phyloP scores from a whole-genome alignment of 495 filamentous ascomycete species.

The Beverwykella pulmonaria region DNA sequence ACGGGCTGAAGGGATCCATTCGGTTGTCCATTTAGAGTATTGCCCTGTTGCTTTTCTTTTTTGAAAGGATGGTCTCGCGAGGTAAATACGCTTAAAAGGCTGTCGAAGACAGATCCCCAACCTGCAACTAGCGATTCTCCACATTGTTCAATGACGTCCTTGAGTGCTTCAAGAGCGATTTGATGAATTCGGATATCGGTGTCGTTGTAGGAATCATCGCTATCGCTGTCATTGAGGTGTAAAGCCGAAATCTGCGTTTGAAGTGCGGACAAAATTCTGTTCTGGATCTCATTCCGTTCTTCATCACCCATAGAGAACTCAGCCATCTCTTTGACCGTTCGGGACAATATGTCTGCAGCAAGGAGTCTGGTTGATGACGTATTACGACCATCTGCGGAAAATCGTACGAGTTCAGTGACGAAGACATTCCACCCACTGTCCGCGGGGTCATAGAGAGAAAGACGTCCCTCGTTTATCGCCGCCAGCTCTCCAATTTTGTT shows the following conservation, averaged over 20 bases:
- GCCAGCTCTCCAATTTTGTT: slow-evolving; percentile 79
- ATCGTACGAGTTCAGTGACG: slow-evolving; percentile 66
- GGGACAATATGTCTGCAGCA: slow-evolving; percentile 73
- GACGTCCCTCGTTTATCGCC: slow-evolving; percentile 73
- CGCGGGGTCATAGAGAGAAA: slow-evolving; percentile 65
- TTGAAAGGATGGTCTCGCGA: neutral
- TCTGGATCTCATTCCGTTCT: slow-evolving; percentile 59
- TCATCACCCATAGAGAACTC: slow-evolving; percentile 44
- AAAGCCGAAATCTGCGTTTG: slow-evolving; percentile 56
- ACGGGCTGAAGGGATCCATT: neutral
- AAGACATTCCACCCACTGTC: slow-evolving; percentile 75
- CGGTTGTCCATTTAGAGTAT: neutral
- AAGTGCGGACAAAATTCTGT: slow-evolving; percentile 70
- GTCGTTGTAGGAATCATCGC: slow-evolving; percentile 56
- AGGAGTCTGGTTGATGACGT: slow-evolving; percentile 66
- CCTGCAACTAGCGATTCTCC: slow-evolving; percentile 79
- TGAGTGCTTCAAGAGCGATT: slow-evolving; percentile 77
- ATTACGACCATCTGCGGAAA: slow-evolving; percentile 58
- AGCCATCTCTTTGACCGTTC: slow-evolving; percentile 66
- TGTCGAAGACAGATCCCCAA: slow-evolving; percentile 82
- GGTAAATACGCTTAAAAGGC: slow-evolving; percentile 80
- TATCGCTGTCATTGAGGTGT: slow-evolving; percentile 52
- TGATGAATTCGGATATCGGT: slow-evolving; percentile 81
- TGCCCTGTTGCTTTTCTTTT: neutral
- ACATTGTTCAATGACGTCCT: slow-evolving; percentile 81